Evolutionary conservation across 73 alveolate species (phyloP).

Genomic region (Symbiodinium pilosum): DNA sequence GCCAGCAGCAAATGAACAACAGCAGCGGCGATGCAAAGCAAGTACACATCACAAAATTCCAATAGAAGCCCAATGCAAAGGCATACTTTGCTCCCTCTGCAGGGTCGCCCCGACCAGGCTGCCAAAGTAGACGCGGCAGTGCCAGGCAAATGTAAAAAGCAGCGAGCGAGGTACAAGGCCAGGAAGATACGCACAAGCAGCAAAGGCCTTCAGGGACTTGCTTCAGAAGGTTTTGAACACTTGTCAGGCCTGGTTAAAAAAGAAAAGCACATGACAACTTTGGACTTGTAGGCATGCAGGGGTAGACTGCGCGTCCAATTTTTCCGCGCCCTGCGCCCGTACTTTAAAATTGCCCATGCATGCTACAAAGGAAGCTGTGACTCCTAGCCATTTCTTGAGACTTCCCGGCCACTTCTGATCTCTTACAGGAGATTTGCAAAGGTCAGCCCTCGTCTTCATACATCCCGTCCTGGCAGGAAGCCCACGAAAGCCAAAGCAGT

Average conservation of each 20-base stretch:
- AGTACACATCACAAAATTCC: conserved; percentile 65
- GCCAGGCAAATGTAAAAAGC: neutral
- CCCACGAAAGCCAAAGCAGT: conserved; percentile 27
- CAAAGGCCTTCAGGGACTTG: neutral
- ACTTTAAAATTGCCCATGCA: too few relatives aligned
- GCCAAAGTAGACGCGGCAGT: conserved; percentile 56
- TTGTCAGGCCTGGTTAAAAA: too few relatives aligned
- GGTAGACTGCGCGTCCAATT: too few relatives aligned
- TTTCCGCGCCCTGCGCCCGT: too few relatives aligned
- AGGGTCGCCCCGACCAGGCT: conserved; percentile 46
- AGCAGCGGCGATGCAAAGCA: conserved; percentile 86
- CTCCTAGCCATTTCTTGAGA: too few relatives aligned
- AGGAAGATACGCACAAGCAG: conserved; percentile 33
- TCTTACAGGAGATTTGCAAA: too few relatives aligned
- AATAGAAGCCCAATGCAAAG: conserved; percentile 34
- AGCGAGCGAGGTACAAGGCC: conserved; percentile 21
- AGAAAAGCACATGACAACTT: too few relatives aligned
- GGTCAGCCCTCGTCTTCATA: too few relatives aligned
- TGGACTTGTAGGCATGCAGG: too few relatives aligned
- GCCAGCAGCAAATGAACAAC: conserved; percentile 18
- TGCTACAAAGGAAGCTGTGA: too few relatives aligned
- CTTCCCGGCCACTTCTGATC: too few relatives aligned
- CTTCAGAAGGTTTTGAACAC: too few relatives aligned
- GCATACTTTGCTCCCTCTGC: conserved; percentile 56
- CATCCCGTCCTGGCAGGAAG: conserved; percentile 86